These are phyloP conservation scores for Bacidia gigantensis DNA, from an alignment of 495 filamentous ascomycete species.

Conservation along the genomic window DNA sequence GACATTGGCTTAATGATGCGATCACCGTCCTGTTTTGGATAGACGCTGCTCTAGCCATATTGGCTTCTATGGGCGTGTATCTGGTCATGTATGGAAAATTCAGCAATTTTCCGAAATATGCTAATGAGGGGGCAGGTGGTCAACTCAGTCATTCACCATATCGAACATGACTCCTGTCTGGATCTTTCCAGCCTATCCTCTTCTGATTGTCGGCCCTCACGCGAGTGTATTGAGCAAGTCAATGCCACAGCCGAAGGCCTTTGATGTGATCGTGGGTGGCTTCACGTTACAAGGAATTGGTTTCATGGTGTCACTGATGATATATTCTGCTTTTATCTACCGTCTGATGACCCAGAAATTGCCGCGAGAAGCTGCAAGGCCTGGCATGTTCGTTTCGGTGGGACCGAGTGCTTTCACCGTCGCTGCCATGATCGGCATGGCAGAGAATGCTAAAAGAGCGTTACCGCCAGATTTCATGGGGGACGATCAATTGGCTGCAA, in stretches of 20 bases:
- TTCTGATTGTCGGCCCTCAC: slow-evolving; percentile 66
- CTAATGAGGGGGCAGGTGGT: slow-evolving; percentile 40
- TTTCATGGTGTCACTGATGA: slow-evolving; percentile 74
- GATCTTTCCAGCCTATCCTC: slow-evolving; percentile 83
- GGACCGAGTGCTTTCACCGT: slow-evolving; percentile 46
- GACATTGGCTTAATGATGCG: slow-evolving; percentile 50
- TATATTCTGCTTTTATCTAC: slow-evolving; percentile 76
- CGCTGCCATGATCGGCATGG: slow-evolving; percentile 51
- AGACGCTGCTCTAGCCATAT: slow-evolving; percentile 48
- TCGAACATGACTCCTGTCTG: slow-evolving; percentile 81
- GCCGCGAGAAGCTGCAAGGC: slow-evolving; percentile 58
- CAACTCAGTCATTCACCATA: slow-evolving; percentile 64
- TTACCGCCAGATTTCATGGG: slow-evolving; percentile 47
- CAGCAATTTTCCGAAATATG: not conserved
- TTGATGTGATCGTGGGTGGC: slow-evolving; percentile 57
- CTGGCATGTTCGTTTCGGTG: slow-evolving; percentile 29
- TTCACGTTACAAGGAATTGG: slow-evolving; percentile 69
- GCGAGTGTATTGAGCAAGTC: slow-evolving; percentile 48
- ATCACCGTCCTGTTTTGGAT: slow-evolving; percentile 63
- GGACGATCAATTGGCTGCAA: slow-evolving; percentile 39
- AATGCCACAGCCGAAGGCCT: slow-evolving; percentile 27
- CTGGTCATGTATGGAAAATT: slow-evolving; percentile 41
- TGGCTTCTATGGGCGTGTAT: slow-evolving; percentile 57
- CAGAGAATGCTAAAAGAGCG: slow-evolving; percentile 25
- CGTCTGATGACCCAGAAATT: slow-evolving; percentile 86